phyloP scores from a whole-genome alignment of 2,329 filamentous ascomycete genomes.

The Emmonsiellopsis sp. region DNA sequence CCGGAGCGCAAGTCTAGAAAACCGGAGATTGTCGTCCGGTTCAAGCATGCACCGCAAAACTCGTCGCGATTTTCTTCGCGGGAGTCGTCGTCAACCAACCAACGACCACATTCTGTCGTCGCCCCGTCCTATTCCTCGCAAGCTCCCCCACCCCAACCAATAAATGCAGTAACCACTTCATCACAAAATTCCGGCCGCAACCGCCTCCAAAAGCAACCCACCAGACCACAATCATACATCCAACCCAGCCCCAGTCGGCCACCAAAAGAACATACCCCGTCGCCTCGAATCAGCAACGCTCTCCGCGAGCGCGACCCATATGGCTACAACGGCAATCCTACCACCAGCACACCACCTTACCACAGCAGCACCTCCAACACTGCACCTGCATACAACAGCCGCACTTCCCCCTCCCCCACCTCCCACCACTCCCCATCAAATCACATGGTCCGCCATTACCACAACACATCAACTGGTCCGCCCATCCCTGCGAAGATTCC shows the following conservation, averaged over 20 bases:
- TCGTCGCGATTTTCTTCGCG: not conserved
- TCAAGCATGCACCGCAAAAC: slow-evolving; percentile 28
- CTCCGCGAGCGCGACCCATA: slow-evolving; percentile 15
- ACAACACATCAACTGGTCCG: slow-evolving; percentile 21
- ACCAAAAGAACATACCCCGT: slow-evolving; percentile 12
- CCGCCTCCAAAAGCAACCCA: slow-evolving; percentile 10
- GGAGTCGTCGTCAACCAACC: slow-evolving; percentile 13
- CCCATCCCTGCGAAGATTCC: slow-evolving; percentile 36
- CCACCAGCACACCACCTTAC: slow-evolving; percentile 9
- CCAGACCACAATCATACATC: slow-evolving; percentile 9
- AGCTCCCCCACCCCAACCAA: slow-evolving; percentile 19
- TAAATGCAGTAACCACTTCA: slow-evolving; percentile 21
- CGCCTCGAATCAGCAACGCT: slow-evolving; percentile 14
- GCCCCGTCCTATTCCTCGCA: slow-evolving; percentile 17
- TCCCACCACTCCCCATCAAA: slow-evolving; percentile 14
- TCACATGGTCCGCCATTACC: slow-evolving; percentile 20
- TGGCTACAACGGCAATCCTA: slow-evolving; percentile 12
- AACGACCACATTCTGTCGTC: slow-evolving; percentile 18
- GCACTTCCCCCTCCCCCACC: slow-evolving; percentile 12
- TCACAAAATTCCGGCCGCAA: slow-evolving; percentile 10
- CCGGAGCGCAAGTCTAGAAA: slow-evolving; percentile 48
- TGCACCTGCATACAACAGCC: slow-evolving; percentile 14
- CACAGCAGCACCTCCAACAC: slow-evolving; percentile 17
- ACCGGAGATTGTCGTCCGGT: slow-evolving; percentile 39
- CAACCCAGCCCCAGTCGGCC: slow-evolving; percentile 4